phyloP scores from a whole-genome alignment of 78 protist species.

The Carpediemonas membranifera region DNA sequence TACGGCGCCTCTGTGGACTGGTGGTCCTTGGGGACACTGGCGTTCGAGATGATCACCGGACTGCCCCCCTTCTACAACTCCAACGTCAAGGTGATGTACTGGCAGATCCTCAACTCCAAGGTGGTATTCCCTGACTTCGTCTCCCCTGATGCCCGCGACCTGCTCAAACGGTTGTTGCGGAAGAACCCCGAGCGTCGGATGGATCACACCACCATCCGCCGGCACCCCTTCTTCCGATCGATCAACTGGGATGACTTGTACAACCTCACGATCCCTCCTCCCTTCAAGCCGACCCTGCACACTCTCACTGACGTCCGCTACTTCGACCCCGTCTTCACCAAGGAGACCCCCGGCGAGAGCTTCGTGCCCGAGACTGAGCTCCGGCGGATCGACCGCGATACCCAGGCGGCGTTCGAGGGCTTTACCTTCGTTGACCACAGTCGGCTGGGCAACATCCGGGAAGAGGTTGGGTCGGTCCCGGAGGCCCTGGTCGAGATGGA shows the following conservation, averaged over 20 bases:
- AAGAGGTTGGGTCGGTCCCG: no score
- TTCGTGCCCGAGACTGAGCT: no score
- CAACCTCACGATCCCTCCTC: background rate
- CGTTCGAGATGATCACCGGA: constrained; percentile 24
- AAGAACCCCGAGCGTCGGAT: constrained; percentile 4
- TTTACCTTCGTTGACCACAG: no score
- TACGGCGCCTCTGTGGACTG: constrained; percentile 63
- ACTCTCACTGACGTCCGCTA: background rate
- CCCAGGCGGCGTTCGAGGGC: no score
- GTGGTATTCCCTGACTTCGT: constrained; percentile 35
- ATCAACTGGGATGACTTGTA: constrained; percentile 59
- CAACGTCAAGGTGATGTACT: constrained; percentile 58
- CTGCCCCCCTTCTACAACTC: constrained; percentile 61
- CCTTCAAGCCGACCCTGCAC: background rate
- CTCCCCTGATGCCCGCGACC: background rate
- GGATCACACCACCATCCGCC: constrained; percentile 21
- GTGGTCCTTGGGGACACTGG: constrained; percentile 48
- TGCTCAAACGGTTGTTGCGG: constrained; percentile 15
- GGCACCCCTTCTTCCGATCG: constrained; percentile 63
- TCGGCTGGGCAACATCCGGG: no score
- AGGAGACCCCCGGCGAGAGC: background rate
- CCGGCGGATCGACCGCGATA: no score
- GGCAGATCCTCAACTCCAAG: constrained; percentile 26
- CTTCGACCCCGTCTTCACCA: constrained; percentile 7
- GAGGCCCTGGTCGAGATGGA: no score